Conservation (phyloP, 768 basidiomycete genomes). For the Lactifluus volemus region DNA sequence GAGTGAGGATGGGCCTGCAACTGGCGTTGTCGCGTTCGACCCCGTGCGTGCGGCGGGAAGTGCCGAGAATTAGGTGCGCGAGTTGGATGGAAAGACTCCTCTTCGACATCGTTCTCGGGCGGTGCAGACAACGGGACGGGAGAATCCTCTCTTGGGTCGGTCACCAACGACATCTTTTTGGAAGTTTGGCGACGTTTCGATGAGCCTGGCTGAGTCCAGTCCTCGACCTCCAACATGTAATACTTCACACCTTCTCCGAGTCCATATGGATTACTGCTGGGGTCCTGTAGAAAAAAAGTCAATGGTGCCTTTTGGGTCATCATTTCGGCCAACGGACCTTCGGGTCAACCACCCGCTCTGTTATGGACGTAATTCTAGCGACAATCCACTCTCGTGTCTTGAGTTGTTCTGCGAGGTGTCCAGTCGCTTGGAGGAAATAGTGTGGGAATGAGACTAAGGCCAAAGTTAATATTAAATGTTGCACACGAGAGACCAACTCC, state of each 20-base stretch:
- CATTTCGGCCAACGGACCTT: conserved; percentile 40
- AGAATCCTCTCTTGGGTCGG: conserved; percentile 32
- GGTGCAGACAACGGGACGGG: conserved; percentile 49
- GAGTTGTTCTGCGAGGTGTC: conserved; percentile 79
- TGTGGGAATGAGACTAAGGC: conserved; percentile 86
- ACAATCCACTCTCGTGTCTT: conserved; percentile 94
- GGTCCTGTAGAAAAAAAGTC: conserved; percentile 43
- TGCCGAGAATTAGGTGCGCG: conserved; percentile 60
- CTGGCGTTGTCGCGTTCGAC: conserved; percentile 61
- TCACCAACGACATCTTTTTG: conserved; percentile 35
- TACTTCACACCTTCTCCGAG: conserved; percentile 86
- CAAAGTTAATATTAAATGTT: conserved; percentile 21
- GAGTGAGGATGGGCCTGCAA: conserved; percentile 68
- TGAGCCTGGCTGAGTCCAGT: conserved; percentile 73
- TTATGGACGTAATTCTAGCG: conserved; percentile 81
- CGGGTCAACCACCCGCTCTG: conserved; percentile 75
- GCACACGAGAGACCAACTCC: not conserved
- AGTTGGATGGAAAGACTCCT: conserved; percentile 59
- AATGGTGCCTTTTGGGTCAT: not conserved
- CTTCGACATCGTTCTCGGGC: conserved; percentile 63
- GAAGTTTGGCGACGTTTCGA: conserved; percentile 51
- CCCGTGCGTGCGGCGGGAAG: conserved; percentile 48
- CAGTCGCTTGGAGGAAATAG: conserved; percentile 88
- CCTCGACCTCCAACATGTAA: conserved; percentile 89
- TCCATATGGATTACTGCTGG: conserved; percentile 80